Percentiles rank a stretch among this genome's conserved stretches.
Evolutionary conservation across 495 filamentous ascomycete species (phyloP).

Genomic region (Xylaria acuta): DNA sequence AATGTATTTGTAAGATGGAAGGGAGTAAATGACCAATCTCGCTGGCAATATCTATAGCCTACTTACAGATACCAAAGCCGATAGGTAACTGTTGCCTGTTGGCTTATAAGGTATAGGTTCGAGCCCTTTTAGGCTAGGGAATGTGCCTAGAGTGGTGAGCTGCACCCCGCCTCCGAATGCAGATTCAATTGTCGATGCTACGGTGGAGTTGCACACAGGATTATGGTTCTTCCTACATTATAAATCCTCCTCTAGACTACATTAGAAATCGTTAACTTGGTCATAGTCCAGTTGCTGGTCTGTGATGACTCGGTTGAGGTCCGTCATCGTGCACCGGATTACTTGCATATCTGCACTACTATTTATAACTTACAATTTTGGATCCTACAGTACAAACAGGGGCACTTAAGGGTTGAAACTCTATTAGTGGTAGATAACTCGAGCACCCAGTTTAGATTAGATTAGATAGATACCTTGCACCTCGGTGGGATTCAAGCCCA

Average conservation of each 20-base stretch:
- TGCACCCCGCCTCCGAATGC: neutral
- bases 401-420: neutral
- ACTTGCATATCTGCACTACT: slow-evolving; percentile 7
- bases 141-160: neutral
- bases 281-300: neutral
- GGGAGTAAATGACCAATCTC: neutral
- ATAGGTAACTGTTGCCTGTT: neutral
- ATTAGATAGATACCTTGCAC: neutral
- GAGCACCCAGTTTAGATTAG: neutral
- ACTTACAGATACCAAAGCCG: neutral
- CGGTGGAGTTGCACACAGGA: neutral
- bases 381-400: neutral
- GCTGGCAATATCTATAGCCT: neutral
- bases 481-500: neutral
- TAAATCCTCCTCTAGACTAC: neutral
- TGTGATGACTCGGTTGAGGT: neutral
- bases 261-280: neutral
- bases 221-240: neutral
- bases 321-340: neutral
- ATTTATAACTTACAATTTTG: neutral
- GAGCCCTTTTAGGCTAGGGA: neutral
- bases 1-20: slow-evolving; percentile 4
- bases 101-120: neutral
- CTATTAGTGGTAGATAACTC: too few species aligned
- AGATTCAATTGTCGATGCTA: neutral